Percentiles rank a stretch among this genome's conserved stretches.
Conservation (phyloP, 2,329 filamentous ascomycete genomes). For the Trichoderma oligosporum region DNA sequence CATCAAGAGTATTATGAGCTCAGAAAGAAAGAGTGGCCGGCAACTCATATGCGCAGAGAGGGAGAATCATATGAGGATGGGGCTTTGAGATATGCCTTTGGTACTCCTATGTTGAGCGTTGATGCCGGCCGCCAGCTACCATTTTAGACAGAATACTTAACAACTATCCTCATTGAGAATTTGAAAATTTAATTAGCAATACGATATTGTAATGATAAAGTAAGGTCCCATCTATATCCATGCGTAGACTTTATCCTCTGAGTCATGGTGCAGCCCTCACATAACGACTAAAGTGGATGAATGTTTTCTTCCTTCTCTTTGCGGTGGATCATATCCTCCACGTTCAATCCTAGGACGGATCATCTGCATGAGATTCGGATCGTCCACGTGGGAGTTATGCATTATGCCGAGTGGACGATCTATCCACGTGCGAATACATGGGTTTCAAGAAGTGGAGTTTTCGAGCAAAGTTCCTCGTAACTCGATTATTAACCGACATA, state of each 20-base stretch:
- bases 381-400: background rate
- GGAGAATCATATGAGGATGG: background rate
- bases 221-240: too few species aligned
- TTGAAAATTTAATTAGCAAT: too few species aligned
- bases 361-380: background rate
- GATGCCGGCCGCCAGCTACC: conserved; percentile 1
- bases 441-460: background rate
- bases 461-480: background rate
- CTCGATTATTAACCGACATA: background rate
- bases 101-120: conserved; percentile 3
- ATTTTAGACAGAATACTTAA: background rate
- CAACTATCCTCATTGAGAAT: background rate
- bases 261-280: background rate
- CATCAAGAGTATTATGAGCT: background rate
- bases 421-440: background rate
- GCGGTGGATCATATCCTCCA: background rate
- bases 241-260: background rate
- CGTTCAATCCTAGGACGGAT: background rate
- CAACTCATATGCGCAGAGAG: background rate
- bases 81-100: conserved; percentile 6
- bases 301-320: too few species aligned
- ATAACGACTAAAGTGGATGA: background rate
- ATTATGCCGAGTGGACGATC: conserved; percentile 6
- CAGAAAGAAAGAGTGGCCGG: conserved; percentile 1
- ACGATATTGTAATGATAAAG: too few species aligned